Percentiles rank a stretch among this genome's conserved stretches.
phyloP scores from a whole-genome alignment of 805 yeast species.

The Candida vartiovaarae region DNA sequence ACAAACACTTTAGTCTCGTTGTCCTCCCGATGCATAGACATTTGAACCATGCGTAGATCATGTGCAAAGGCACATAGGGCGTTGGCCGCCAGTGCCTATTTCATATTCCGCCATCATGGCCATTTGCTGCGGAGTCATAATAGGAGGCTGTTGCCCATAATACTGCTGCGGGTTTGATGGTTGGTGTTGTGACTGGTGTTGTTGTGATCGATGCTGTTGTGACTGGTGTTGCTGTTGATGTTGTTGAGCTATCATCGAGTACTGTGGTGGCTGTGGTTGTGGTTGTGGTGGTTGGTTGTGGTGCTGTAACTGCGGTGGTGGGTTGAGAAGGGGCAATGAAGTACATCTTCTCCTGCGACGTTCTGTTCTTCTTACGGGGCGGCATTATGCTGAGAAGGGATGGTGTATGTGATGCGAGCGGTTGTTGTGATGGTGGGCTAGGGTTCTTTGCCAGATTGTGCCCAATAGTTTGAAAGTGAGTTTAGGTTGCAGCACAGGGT shows the following conservation, averaged over 20 bases:
- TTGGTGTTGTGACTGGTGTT: not conserved
- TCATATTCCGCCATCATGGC: constrained; percentile 2
- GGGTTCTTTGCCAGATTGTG: too few relatives aligned
- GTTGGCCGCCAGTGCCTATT: constrained; percentile 1
- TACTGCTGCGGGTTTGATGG: not conserved
- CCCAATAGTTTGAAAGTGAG: too few relatives aligned
- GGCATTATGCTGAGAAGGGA: not conserved
- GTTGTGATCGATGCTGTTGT: not conserved
- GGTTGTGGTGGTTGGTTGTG: not conserved
- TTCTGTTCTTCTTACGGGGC: constrained; percentile 1
- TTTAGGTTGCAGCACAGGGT: too few relatives aligned
- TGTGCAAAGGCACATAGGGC: constrained; percentile 1
- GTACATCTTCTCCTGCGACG: constrained; percentile 5
- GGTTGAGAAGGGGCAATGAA: constrained; percentile 1
- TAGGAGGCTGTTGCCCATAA: not conserved
- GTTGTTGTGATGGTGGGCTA: too few relatives aligned
- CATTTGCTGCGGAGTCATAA: not conserved
- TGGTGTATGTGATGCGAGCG: not conserved
- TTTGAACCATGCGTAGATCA: not conserved
- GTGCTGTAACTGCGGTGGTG: not conserved
- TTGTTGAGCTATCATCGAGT: not conserved
- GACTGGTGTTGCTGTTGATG: not conserved
- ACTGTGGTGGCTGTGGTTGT: not conserved
- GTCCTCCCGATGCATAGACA: not conserved
- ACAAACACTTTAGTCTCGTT: constrained; percentile 6